phyloP scores from a whole-genome alignment of 140 eudicot genomes.

The Oenanthe javanica region DNA sequence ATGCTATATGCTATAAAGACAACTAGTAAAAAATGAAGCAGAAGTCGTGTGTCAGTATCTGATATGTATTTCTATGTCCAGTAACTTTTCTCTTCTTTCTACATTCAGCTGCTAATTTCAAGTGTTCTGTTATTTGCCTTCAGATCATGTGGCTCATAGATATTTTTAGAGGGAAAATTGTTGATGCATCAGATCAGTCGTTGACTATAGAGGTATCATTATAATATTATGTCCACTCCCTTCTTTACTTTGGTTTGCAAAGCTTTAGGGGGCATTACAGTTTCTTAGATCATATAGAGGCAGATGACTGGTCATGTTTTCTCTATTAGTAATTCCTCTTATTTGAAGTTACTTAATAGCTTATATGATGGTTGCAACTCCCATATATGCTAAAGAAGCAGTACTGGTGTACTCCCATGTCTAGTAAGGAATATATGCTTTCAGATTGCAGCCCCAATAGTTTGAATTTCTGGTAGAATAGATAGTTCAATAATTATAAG shows the following conservation, averaged over 20 bases:
- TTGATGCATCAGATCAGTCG: slow-evolving; percentile 61
- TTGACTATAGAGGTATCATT: slow-evolving; percentile 72
- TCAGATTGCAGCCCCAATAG: neutral
- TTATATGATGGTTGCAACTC: neutral
- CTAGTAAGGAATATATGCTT: neutral
- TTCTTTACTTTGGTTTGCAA: neutral
- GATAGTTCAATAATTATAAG: neutral
- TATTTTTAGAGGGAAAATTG: slow-evolving; percentile 73
- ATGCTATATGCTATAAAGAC: neutral
- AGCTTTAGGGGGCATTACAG: neutral
- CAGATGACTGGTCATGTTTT: neutral
- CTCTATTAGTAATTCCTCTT: neutral
- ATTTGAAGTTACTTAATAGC: neutral
- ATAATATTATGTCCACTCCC: neutral
- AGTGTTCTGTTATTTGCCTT: slow-evolving; percentile 11
- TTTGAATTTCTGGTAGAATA: neutral
- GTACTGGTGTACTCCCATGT: neutral
- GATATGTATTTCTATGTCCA: neutral
- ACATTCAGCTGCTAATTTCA: neutral
- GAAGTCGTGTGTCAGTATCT: neutral
- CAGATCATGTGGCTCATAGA: slow-evolving; percentile 90
- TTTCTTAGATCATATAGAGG: neutral
- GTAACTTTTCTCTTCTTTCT: neutral
- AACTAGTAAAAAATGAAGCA: neutral
- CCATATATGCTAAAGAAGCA: neutral